Percentiles rank a stretch among this genome's conserved stretches.
These are phyloP conservation scores for Monosporascus sp. DNA, from an alignment of 2,329 filamentous ascomycete species.

Conservation along the genomic window DNA sequence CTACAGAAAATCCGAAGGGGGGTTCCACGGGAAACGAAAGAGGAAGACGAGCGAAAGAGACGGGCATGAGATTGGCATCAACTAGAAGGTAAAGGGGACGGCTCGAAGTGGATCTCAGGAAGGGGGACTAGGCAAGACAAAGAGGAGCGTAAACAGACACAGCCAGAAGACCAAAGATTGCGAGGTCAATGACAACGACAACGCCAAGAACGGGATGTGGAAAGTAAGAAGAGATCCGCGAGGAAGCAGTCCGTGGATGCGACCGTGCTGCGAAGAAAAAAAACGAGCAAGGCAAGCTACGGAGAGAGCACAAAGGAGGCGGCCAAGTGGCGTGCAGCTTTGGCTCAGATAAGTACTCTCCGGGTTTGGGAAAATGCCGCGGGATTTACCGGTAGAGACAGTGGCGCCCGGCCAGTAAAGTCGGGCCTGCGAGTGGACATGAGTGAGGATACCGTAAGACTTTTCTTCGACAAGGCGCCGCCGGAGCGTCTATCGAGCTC, in stretches of 20 bases:
- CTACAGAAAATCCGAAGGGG: neutral
- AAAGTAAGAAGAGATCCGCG: conserved; percentile 1
- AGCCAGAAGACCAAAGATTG: too few species aligned
- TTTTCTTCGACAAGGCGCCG: conserved; percentile 13
- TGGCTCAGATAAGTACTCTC: conserved; percentile 6
- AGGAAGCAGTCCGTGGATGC: conserved; percentile 6
- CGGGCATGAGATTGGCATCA: too few species aligned
- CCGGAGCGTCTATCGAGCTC: conserved; percentile 3
- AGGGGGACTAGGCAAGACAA: too few species aligned
- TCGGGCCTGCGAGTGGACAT: conserved; percentile 11
- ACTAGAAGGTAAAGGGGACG: too few species aligned
- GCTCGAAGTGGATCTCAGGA: too few species aligned
- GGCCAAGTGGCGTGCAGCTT: conserved; percentile 6
- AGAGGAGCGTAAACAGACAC: too few species aligned
- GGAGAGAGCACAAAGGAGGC: conserved; percentile 6
- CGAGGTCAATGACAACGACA: neutral
- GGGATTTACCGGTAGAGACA: neutral
- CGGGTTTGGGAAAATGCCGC: conserved; percentile 2
- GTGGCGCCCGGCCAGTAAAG: conserved; percentile 14
- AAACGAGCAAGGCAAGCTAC: conserved; percentile 4
- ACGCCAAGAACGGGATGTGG: neutral
- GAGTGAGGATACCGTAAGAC: conserved; percentile 8
- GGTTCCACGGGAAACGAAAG: too few species aligned
- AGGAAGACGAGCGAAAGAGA: conserved; percentile 4
- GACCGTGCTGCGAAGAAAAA: conserved; percentile 4